These are phyloP conservation scores for Fusarium sp. DNA, from an alignment of 2,329 filamentous ascomycete genomes.

Conservation along the genomic window DNA sequence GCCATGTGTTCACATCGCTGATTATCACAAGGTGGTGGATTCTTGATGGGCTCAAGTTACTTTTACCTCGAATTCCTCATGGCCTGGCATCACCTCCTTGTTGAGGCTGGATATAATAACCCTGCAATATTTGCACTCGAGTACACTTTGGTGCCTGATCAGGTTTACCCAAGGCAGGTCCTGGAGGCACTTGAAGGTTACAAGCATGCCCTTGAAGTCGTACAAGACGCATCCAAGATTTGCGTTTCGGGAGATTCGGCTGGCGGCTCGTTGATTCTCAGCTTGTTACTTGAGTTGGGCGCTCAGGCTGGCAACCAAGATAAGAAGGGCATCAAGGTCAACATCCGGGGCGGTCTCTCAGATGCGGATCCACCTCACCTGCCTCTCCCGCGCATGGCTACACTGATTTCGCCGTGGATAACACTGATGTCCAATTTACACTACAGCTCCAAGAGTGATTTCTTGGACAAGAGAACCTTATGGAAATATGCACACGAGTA, in stretches of 20 bases:
- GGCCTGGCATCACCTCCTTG: slow-evolving; percentile 73
- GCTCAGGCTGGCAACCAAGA: slow-evolving; percentile 39
- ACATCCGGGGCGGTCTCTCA: slow-evolving; percentile 18
- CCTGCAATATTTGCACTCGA: slow-evolving; percentile 83
- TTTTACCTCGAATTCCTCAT: slow-evolving; percentile 89
- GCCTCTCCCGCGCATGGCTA: slow-evolving; percentile 61
- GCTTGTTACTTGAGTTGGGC: slow-evolving; percentile 74
- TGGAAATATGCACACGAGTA: slow-evolving; percentile 78
- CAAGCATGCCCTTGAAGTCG: slow-evolving; percentile 70
- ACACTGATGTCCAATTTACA: slow-evolving; percentile 75
- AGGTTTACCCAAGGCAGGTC: slow-evolving; percentile 76
- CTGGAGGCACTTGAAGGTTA: slow-evolving; percentile 76
- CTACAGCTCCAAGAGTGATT: slow-evolving; percentile 77
- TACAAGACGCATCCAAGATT: slow-evolving; percentile 67
- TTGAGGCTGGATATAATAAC: slow-evolving; percentile 72
- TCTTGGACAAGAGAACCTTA: slow-evolving; percentile 72
- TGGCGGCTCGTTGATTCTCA: slow-evolving; percentile 77
- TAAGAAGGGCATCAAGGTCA: slow-evolving; percentile 20
- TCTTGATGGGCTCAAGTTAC: slow-evolving; percentile 81
- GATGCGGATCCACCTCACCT: slow-evolving; percentile 31
- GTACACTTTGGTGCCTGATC: slow-evolving; percentile 81
- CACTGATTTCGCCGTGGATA: slow-evolving; percentile 84
- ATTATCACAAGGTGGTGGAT: slow-evolving; percentile 71
- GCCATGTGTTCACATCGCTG: neutral
- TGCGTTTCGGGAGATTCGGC: slow-evolving; percentile 83